Conservation (phyloP, 2,329 filamentous ascomycete genomes). For the Blastomyces gilchristii region DNA sequence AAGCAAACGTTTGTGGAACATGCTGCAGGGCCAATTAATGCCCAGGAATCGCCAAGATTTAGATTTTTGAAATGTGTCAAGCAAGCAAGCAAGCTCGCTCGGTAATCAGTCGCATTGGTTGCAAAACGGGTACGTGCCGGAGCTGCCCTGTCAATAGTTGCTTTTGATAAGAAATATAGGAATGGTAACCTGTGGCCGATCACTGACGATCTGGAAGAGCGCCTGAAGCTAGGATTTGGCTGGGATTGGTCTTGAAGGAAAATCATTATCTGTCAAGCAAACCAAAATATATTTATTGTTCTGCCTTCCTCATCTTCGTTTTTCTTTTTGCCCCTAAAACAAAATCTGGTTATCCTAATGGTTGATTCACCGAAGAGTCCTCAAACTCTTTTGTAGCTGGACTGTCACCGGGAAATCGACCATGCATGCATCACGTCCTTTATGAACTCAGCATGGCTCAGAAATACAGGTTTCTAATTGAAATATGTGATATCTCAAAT, state of each 20-base stretch:
- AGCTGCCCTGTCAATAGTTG: conserved; percentile 2
- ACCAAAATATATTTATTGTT: not conserved
- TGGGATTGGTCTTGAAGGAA: not conserved
- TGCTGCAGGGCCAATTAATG: conserved; percentile 24
- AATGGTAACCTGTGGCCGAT: conserved; percentile 4
- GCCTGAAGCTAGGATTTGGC: not conserved
- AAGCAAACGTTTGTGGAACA: conserved; percentile 25
- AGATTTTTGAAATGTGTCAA: conserved; percentile 19
- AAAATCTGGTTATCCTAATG: no score
- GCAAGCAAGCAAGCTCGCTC: conserved; percentile 14
- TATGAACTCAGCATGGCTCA: not conserved
- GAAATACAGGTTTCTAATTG: not conserved
- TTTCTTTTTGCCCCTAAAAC: not conserved
- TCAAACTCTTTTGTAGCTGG: not conserved
- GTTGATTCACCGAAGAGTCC: not conserved
- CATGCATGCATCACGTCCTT: not conserved
- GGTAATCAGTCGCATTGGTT: conserved; percentile 12
- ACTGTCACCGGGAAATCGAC: not conserved
- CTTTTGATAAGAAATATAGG: not conserved
- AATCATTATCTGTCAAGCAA: not conserved
- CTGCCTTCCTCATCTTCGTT: not conserved
- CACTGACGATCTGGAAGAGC: conserved; percentile 6
- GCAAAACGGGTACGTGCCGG: conserved; percentile 16
- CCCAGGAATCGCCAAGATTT: conserved; percentile 19
- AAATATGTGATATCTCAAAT: not conserved